Evolutionary conservation across 352 stramenopile genomes (phyloP).

Genomic region (Phytophthora capsici): DNA sequence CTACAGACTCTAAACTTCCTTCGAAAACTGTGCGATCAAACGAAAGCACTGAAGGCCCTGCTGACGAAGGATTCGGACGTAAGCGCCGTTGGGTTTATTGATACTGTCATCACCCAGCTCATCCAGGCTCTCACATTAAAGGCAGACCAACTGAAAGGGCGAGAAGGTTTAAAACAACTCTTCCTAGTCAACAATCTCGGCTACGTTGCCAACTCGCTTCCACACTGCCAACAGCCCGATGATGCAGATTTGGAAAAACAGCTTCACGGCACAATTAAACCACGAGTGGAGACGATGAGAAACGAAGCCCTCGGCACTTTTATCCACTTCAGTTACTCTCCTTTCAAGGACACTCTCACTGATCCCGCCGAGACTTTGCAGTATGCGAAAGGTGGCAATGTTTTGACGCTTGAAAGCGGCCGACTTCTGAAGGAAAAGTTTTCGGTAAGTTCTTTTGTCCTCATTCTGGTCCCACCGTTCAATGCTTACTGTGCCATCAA

Average conservation of each 20-base stretch:
- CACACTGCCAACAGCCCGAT: constrained; percentile 42
- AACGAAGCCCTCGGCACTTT: constrained; percentile 88
- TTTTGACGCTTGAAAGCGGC: constrained; percentile 91
- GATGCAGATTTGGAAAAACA: constrained; percentile 60
- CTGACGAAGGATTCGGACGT: constrained; percentile 63
- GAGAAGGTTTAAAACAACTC: constrained; percentile 72
- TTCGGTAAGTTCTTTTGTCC: constrained; percentile 43
- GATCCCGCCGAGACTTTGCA: constrained; percentile 89
- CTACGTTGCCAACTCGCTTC: constrained; percentile 88
- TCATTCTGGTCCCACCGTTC: not conserved
- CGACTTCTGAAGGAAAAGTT: constrained; percentile 94
- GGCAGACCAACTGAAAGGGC: constrained; percentile 56
- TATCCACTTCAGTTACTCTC: constrained; percentile 76
- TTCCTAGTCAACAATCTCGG: constrained; percentile 96
- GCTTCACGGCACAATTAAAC: constrained; percentile 75
- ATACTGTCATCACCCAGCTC: constrained; percentile 74
- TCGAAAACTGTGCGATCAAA: constrained; percentile 74
- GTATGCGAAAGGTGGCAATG: constrained; percentile 81
- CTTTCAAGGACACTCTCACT: constrained; percentile 65
- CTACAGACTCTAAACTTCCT: constrained; percentile 76
- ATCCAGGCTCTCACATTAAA: constrained; percentile 65
- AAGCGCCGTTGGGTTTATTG: constrained; percentile 57
- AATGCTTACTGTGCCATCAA: no score
- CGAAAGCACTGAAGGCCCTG: constrained; percentile 60
- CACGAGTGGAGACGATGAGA: constrained; percentile 83